Evolutionary conservation across 495 filamentous ascomycete species (phyloP), one percentile per base, ranked within the genome.

Genomic region (Elasticomyces elasticus): DNA sequence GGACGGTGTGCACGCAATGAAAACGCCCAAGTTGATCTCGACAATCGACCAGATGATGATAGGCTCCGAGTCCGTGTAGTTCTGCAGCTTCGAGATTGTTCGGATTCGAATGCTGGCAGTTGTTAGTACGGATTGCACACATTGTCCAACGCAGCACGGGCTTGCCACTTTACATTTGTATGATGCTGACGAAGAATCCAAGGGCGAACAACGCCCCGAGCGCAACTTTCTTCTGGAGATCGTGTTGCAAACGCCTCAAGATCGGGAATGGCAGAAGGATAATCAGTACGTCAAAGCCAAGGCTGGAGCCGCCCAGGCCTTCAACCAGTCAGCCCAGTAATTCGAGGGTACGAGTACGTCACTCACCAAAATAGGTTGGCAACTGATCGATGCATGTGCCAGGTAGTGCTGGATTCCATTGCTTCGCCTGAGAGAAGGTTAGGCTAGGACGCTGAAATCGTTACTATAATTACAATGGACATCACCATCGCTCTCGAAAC

Each of bases 41-140:
- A 60, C 54, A 27, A 56, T 57, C n/a, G 54, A 51, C 58, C 58
- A 60, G n/a, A 52, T 60, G 22, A 57, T 57, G 37, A 57, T 57
- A 10, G 47, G 22, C 31, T 57, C 12, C 17, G 47, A 52, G 30
- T 57, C 49, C 17, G 54, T 57, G 25, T 57, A 57, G n/a, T 26
- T 26, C 19, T 11, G 19, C 12, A 57, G 49, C 11, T 52, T 43
- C 9, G 54, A 49, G 25, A 57, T 57, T 17, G 54, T 57, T 9
- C 22, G 45, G 9, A 54, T 55, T 31, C 54, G 54, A 25, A 57
- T 44, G 48, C n/a, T n/a, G n/a, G n/a, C n/a, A n/a, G n/a, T n/a
- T n/a, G n/a, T n/a, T n/a, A n/a, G n/a, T n/a, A n/a, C n/a, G n/a
- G n/a, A n/a, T n/a, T n/a, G n/a, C n/a, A n/a, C n/a, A n/a, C n/a